These are phyloP conservation scores for Nigrospora sphaerica DNA, from an alignment of 2,329 filamentous ascomycete genomes.

Conservation along the genomic window DNA sequence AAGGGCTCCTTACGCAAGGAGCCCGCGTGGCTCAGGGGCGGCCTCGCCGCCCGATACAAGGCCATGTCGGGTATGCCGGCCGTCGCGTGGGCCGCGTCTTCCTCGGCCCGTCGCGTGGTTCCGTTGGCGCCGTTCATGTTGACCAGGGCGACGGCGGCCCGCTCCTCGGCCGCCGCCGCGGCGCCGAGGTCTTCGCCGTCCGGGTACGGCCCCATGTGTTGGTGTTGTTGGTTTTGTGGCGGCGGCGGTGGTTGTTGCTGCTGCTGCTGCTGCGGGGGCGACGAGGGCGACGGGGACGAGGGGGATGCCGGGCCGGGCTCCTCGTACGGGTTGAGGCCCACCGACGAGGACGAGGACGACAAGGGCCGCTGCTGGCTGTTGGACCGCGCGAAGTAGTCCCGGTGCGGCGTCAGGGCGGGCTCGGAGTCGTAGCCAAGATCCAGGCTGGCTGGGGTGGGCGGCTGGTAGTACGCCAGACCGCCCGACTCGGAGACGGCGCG, in stretches of 20 bases:
- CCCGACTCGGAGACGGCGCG: conserved; percentile 15
- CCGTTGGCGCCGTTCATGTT: conserved; percentile 7
- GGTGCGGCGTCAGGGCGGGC: conserved; percentile 14
- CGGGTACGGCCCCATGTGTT: background rate
- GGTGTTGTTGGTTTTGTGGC: background rate
- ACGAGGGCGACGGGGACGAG: background rate
- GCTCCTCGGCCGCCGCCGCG: background rate
- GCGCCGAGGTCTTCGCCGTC: background rate
- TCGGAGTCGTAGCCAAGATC: conserved; percentile 25
- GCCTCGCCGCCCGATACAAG: conserved; percentile 7
- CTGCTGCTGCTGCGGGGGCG: background rate
- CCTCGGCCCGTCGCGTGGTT: background rate
- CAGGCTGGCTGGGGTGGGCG: conserved; percentile 17
- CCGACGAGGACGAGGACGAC: background rate
- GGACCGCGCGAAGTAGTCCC: background rate
- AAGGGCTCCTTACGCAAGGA: conserved; percentile 31
- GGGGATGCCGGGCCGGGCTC: background rate
- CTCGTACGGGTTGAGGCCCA: background rate
- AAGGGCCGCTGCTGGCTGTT: background rate
- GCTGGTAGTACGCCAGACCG: conserved; percentile 9
- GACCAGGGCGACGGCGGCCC: conserved; percentile 4
- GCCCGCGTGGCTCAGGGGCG: conserved; percentile 10
- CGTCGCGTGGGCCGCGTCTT: background rate
- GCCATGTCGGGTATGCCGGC: background rate
- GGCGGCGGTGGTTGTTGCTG: background rate